Conservation (phyloP, 2,329 filamentous ascomycete species). For the Alternaria metachromatica region DNA sequence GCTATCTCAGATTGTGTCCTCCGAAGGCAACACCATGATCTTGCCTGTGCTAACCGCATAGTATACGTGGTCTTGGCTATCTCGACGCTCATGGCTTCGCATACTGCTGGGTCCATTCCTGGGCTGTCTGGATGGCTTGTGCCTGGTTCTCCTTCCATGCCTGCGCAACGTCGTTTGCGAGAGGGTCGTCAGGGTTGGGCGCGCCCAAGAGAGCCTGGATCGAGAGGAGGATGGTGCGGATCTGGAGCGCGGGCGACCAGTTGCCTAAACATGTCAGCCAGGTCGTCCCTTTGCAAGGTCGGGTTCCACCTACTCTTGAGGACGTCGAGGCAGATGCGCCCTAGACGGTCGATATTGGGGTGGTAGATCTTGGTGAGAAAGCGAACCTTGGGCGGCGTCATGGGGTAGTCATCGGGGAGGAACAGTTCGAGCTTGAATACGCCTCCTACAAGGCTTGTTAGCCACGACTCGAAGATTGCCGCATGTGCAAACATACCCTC, state of each 20-base stretch:
- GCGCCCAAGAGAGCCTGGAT: slow-evolving; percentile 96
- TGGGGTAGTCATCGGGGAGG: slow-evolving; percentile 97
- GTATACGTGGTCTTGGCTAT: background rate
- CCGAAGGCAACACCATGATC: background rate
- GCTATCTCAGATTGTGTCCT: background rate
- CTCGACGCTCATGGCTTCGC: slow-evolving; percentile 56
- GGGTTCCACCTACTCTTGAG: slow-evolving; percentile 76
- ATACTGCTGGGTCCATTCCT: slow-evolving; percentile 88
- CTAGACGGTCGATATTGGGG: slow-evolving; percentile 97
- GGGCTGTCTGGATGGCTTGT: slow-evolving; percentile 88
- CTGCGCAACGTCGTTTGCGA: slow-evolving; percentile 96
- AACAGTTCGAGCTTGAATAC: slow-evolving; percentile 98
- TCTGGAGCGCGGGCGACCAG: slow-evolving; percentile 98
- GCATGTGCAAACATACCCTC: slow-evolving; percentile 70
- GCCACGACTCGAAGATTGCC: background rate
- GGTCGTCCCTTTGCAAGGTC: background rate
- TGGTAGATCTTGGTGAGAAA: slow-evolving; percentile 99
- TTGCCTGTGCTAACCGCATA: background rate
- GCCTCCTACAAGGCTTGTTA: slow-evolving; percentile 61
- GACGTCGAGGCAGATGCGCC: slow-evolving; percentile 95
- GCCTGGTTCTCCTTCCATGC: slow-evolving; percentile 97
- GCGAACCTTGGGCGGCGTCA: slow-evolving; percentile 98
- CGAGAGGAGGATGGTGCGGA: slow-evolving; percentile 96
- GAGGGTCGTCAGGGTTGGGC: slow-evolving; percentile 97
- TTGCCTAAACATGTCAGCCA: slow-evolving; percentile 69